Evolutionary conservation across 495 filamentous ascomycete genomes (phyloP), one percentile per base, ranked within the genome.

Genomic region (Aspergillus baeticus): DNA sequence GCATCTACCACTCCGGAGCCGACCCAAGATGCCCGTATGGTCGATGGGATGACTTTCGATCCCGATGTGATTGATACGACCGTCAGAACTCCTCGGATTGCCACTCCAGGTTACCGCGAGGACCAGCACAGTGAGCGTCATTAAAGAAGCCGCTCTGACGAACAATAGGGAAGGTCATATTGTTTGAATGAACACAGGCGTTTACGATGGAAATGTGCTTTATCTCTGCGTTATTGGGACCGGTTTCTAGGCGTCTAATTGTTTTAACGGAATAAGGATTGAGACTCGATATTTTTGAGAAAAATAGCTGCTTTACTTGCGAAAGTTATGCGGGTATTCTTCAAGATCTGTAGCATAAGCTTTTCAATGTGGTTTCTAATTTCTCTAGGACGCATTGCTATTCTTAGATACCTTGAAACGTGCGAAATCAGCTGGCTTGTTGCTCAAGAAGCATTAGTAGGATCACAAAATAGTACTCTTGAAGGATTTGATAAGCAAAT

Each of bases 11-110:
- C 72, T 2, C 71, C 76, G 0, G 76, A 75, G 53, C 69, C 73
- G 6, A 47, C 68, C 18, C 70, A 73, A 31, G 75, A 81, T 69
- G 77, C 77, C 34, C 72, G 75, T 29, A 73, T 81, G 72, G 66
- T 83, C 18, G 77, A 83, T 68, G 77, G 80, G 2, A 77, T 83
- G 73, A 83, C 79, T 21, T 82, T 79, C 61, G 81, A 83, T 60
- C 54, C 71, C 29, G 74, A 77, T 55, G 65, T 82, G 14, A 68
- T 81, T 10, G 81, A 84, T 62, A 83, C 81, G 4, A 82, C 79
- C 2, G 69, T 71, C 47, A 62, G 73, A 26, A 76, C 75, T 26
- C 77, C 77, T 15, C 67, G 72, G 6, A 53, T 75, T 37, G 71
- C 64, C 21, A 68, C 73, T 6, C 68, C 69, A 33, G 39, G 43